These are phyloP conservation scores for Epichloe typhina DNA, from an alignment of 2,329 filamentous ascomycete genomes.

Conservation along the genomic window DNA sequence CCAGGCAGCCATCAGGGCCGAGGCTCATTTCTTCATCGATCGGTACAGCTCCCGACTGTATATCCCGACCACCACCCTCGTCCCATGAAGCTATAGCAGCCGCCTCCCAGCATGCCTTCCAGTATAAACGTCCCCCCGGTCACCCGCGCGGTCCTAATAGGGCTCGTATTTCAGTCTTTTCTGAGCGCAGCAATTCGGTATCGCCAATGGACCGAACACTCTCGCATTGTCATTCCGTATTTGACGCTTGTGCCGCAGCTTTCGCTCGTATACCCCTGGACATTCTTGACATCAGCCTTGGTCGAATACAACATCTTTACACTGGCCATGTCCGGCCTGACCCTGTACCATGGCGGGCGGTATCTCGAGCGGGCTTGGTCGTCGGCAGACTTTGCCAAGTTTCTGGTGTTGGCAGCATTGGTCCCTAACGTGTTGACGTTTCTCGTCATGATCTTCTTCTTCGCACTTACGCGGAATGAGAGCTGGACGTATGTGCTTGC, in stretches of 20 bases:
- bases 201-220: slow-evolving; percentile 50
- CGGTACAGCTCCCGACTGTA: not conserved
- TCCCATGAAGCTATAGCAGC: slow-evolving; percentile 2
- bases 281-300: slow-evolving; percentile 70
- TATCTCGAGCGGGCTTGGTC: slow-evolving; percentile 97
- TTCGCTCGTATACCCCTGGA: slow-evolving; percentile 87
- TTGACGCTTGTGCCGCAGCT: slow-evolving; percentile 73
- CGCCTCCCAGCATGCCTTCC: slow-evolving; percentile 45
- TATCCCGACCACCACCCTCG: not conserved
- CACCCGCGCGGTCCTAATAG: slow-evolving; percentile 68
- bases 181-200: slow-evolving; percentile 71
- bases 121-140: slow-evolving; percentile 88
- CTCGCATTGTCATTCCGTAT: slow-evolving; percentile 65
- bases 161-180: slow-evolving; percentile 63
- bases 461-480: slow-evolving; percentile 52
- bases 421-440: slow-evolving; percentile 72
- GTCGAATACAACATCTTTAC: slow-evolving; percentile 92
- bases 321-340: slow-evolving; percentile 59
- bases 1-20: not conserved
- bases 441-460: slow-evolving; percentile 59
- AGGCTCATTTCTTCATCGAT: not conserved
- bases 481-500: slow-evolving; percentile 48
- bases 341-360: slow-evolving; percentile 81
- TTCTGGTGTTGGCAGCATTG: slow-evolving; percentile 62
- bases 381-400: slow-evolving; percentile 81